Evolutionary conservation across 495 filamentous ascomycete species (phyloP).

Genomic region (Antarctomyces pellizariae): DNA sequence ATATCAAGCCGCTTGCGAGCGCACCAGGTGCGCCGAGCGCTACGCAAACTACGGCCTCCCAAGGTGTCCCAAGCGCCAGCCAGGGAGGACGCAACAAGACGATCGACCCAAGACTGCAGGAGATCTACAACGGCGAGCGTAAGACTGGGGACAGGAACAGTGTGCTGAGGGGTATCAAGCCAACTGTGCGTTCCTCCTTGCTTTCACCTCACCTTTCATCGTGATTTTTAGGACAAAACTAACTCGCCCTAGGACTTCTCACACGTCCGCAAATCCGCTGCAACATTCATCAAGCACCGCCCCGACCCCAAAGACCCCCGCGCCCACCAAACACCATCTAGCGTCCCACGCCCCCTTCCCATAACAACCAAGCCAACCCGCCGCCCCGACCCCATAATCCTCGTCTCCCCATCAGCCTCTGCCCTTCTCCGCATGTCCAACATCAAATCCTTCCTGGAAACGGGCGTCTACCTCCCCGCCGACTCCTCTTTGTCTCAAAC

Average conservation of each 20-base stretch:
- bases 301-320: conserved; percentile 19
- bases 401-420: conserved; percentile 93
- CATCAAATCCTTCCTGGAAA: conserved; percentile 84
- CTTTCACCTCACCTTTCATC: neutral
- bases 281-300: conserved; percentile 36
- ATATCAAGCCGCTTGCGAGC: conserved; percentile 61
- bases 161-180: conserved; percentile 68
- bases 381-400: conserved; percentile 82
- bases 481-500: conserved; percentile 33
- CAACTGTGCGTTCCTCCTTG: conserved; percentile 36
- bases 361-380: conserved; percentile 26
- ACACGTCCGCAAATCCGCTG: conserved; percentile 68
- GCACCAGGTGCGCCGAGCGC: conserved; percentile 23
- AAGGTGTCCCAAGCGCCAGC: conserved; percentile 31
- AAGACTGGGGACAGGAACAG: conserved; percentile 84
- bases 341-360: conserved; percentile 16
- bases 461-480: conserved; percentile 56
- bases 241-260: conserved; percentile 99
- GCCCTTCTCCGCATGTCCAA: conserved; percentile 95
- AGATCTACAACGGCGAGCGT: conserved; percentile 78
- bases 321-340: conserved; percentile 23
- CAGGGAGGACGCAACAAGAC: conserved; percentile 25
- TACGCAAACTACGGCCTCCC: conserved; percentile 26
- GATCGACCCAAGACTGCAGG: conserved; percentile 55
- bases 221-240: too few relatives aligned